Evolutionary conservation across 139 green algal species (phyloP).

Genomic region (Coelastrella sp.): DNA sequence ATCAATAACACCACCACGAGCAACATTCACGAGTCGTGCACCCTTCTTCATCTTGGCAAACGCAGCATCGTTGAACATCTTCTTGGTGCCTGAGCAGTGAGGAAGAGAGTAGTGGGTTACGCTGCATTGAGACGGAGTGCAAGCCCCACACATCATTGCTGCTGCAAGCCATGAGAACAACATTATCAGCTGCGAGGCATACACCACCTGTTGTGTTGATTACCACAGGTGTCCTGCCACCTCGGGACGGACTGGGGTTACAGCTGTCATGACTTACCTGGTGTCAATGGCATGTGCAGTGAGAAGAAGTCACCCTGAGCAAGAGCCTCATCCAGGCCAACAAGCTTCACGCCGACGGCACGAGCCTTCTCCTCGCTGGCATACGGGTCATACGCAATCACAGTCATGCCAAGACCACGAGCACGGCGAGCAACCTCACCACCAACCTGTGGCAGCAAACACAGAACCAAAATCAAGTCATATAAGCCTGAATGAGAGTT

Average conservation of each 20-base stretch:
- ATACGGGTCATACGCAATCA: constrained; percentile 96
- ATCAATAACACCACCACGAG: constrained; percentile 94
- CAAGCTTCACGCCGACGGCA: constrained; percentile 83
- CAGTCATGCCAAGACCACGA: constrained; percentile 88
- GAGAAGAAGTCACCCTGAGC: constrained; percentile 76
- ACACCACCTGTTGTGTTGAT: too few species aligned
- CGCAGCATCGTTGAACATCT: constrained; percentile 90
- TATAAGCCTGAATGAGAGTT: too few species aligned
- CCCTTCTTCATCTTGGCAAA: constrained; percentile 94
- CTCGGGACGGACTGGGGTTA: not conserved
- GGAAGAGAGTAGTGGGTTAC: not conserved
- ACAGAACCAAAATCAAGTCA: too few species aligned
- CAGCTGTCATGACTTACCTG: constrained; percentile 1
- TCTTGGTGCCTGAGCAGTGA: constrained; percentile 52
- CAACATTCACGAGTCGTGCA: constrained; percentile 95
- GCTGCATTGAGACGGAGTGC: too few species aligned
- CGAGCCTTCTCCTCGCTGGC: constrained; percentile 83
- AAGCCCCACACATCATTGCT: too few species aligned
- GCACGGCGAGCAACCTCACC: constrained; percentile 90
- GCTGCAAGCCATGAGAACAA: too few species aligned
- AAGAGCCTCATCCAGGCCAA: constrained; percentile 91
- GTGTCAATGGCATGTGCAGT: constrained; percentile 84
- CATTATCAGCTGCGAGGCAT: too few species aligned
- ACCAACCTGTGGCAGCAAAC: constrained; percentile 72
- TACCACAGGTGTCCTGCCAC: not conserved